Evolutionary conservation across 1,139 yeast species (phyloP), one percentile per base, ranked within the genome.

Genomic region (Nakaseomyces glabratus): DNA sequence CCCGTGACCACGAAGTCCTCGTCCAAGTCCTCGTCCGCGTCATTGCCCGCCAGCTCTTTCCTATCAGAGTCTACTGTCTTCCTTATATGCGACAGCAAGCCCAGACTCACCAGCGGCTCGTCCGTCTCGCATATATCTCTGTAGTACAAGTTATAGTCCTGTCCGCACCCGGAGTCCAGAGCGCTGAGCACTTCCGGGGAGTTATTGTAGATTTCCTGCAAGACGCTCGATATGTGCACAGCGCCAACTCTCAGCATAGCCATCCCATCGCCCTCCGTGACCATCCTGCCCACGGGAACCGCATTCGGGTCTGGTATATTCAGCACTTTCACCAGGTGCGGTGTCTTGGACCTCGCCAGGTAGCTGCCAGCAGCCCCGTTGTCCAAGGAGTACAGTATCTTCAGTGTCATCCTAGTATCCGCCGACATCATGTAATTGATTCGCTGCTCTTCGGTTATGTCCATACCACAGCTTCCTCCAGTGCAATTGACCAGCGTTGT

Each of bases 21-120:
- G 21, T 51, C 52, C 6, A 39, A 41, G 6, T 43, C 48, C 8
- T 45, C 40, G 3, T 42, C 49, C 4, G 47, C 47, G 1, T 42
- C 43, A 20, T 39, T 37, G 6, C 40, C 42, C 14, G 39, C 44
- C n/a, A 26, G 33, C 9, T 38, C 40, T 26, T n/a, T 21, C 10
- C 32, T 37, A n/a, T 60, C 58, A n/a, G 46, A 41, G 6, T 45
- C 41, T 25, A 52, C 43, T 28, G 47, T 51, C 6, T 48, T 49
- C 37, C 55, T 47, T 35, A 69, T 51, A 22, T 65, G 62, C 1
- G 84, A 73, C 33, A 76, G 63, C 15, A 75, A 63, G 0, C 90
- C 90, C 45, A 74, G 71, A 13, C 84, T 78, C 7, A 80, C 90
- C 52, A 76, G 74, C 2, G 90, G 90, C 55, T 80, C 88, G 48